Conservation (phyloP, 2,329 filamentous ascomycete genomes). For the Alternaria arbusti region DNA sequence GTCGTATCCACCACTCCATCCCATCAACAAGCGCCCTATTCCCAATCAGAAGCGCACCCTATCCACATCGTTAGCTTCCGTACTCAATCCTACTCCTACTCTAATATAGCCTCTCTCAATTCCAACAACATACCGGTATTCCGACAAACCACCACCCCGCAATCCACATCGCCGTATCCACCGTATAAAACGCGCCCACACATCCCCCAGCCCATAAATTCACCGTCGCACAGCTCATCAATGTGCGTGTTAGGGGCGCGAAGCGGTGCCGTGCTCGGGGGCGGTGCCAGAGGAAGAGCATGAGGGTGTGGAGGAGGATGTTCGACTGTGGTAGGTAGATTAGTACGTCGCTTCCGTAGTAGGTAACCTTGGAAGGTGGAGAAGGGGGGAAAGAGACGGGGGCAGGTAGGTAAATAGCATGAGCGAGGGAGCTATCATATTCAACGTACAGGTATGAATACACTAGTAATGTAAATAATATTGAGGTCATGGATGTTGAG, state of each 20-base stretch:
- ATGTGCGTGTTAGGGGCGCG: background rate
- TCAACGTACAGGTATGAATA: background rate
- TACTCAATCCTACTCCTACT: background rate
- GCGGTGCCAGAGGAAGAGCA: background rate
- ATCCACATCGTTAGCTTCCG: background rate
- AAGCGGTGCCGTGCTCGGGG: background rate
- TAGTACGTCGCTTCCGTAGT: background rate
- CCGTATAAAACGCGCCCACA: background rate
- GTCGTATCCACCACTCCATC: background rate
- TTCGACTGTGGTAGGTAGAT: background rate
- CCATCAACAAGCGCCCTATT: background rate
- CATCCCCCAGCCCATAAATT: background rate
- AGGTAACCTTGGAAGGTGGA: background rate
- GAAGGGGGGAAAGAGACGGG: background rate
- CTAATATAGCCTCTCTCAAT: no score
- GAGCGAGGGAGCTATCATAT: background rate
- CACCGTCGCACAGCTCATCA: background rate
- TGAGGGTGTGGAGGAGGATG: background rate
- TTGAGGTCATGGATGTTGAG: background rate
- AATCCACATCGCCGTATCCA: background rate
- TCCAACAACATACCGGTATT: background rate
- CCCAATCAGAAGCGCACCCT: background rate
- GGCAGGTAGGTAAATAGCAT: background rate
- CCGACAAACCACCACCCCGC: slow-evolving; percentile 6
- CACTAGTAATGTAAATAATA: background rate